These are phyloP conservation scores for Pterocarpus santalinus DNA, from an alignment of 306 rosid genomes.

Conservation along the genomic window DNA sequence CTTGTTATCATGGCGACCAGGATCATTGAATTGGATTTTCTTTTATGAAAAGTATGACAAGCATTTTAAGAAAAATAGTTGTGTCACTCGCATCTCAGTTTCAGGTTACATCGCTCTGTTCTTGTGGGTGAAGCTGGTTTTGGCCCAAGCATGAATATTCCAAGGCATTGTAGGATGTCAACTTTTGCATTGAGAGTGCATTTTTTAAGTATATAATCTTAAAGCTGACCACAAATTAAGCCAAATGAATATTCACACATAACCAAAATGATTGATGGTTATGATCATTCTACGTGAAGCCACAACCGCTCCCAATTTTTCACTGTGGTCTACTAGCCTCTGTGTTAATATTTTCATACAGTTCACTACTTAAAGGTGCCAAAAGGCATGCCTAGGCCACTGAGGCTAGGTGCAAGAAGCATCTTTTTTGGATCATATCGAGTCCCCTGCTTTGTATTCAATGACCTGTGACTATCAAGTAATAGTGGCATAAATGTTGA, in stretches of 20 bases:
- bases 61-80: conserved; percentile 3
- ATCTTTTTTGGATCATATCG: conserved; percentile 4
- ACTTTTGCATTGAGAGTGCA: too few species aligned
- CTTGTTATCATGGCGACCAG: background rate
- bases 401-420: background rate
- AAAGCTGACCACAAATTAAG: too few species aligned
- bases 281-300: background rate
- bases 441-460: conserved; percentile 10
- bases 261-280: conserved; percentile 5
- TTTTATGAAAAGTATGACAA: background rate
- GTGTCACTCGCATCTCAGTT: background rate
- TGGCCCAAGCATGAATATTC: too few species aligned
- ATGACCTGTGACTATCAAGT: conserved; percentile 23
- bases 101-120: too few species aligned
- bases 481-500: conserved; percentile 8
- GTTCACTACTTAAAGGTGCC: too few species aligned
- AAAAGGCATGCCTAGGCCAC: background rate
- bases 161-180: too few species aligned
- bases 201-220: too few species aligned
- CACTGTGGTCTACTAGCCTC: background rate
- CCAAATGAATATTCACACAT: too few species aligned
- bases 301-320: background rate
- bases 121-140: too few species aligned
- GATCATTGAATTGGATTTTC: background rate
- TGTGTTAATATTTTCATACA: background rate